Evolutionary conservation across 139 green algal genomes (phyloP).

Genomic region (Deuterostichococcus epilithicus): DNA sequence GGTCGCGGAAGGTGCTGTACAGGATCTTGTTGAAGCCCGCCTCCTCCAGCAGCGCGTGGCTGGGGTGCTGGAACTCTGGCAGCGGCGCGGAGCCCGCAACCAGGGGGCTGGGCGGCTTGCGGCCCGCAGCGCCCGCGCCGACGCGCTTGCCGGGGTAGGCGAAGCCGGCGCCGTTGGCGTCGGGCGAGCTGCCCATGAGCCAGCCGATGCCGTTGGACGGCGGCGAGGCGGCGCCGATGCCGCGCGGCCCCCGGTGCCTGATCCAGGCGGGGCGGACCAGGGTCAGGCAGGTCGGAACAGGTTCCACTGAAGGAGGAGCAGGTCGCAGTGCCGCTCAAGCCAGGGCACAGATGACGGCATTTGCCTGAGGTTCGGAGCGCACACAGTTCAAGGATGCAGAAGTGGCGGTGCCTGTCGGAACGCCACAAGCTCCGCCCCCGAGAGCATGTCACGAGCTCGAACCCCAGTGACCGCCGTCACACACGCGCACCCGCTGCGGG

Average conservation of each 20-base stretch:
- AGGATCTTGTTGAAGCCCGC: slow-evolving; percentile 92
- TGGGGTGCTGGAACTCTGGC: slow-evolving; percentile 85
- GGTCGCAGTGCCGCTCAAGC: too few relatives aligned
- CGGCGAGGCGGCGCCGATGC: slow-evolving; percentile 35
- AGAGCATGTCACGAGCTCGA: too few relatives aligned
- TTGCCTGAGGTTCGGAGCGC: too few relatives aligned
- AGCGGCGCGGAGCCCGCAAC: slow-evolving; percentile 71
- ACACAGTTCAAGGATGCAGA: too few relatives aligned
- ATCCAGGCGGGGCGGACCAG: too few relatives aligned
- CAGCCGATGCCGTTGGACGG: slow-evolving; percentile 56
- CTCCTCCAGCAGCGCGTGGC: slow-evolving; percentile 86
- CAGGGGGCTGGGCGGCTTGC: slow-evolving; percentile 83
- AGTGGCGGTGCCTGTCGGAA: too few relatives aligned
- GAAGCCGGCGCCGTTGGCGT: slow-evolving; percentile 19
- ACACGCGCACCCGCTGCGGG: background rate
- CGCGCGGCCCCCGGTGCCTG: background rate
- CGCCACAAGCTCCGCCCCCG: too few relatives aligned
- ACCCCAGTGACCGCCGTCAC: background rate
- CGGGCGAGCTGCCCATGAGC: slow-evolving; percentile 75
- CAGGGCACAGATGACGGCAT: too few relatives aligned
- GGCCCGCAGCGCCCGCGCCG: slow-evolving; percentile 27
- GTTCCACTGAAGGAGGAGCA: too few relatives aligned
- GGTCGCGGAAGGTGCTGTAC: slow-evolving; percentile 83
- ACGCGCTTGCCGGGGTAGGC: slow-evolving; percentile 11
- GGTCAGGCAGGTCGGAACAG: too few relatives aligned